A percentile compares a stretch with the other conserved stretches of the same genome.
phyloP scores from a whole-genome alignment of 1,284 basidiomycete genomes.

The Ganoderma sinense region DNA sequence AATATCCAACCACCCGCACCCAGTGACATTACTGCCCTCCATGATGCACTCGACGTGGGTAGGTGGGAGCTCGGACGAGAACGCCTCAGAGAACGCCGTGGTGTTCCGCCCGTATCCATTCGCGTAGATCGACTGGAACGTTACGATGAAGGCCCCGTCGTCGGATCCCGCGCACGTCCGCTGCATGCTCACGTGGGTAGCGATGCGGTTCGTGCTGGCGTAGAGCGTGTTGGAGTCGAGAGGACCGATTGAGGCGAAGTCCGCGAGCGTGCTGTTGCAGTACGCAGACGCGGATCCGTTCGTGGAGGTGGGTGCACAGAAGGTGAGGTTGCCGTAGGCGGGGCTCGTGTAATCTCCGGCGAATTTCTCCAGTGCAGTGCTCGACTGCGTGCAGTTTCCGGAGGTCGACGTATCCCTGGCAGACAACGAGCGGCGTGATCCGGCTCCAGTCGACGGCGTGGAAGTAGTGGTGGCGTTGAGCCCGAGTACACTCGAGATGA shows the following conservation, averaged over 20 bases:
- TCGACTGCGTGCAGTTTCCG: background rate
- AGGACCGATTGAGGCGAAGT: conserved; percentile 38
- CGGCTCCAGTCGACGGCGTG: conserved; percentile 14
- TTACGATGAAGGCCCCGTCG: conserved; percentile 26
- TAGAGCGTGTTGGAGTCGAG: conserved; percentile 23
- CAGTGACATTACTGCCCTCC: background rate
- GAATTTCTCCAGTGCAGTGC: conserved; percentile 27
- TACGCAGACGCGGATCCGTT: conserved; percentile 26
- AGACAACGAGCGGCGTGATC: background rate
- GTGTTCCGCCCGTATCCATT: conserved; percentile 37
- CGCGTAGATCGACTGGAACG: conserved; percentile 33
- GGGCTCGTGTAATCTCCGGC: conserved; percentile 44
- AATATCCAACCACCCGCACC: background rate
- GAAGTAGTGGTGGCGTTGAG: conserved; percentile 32
- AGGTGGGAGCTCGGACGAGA: conserved; percentile 33
- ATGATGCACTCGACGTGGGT: conserved; percentile 31
- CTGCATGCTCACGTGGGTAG: conserved; percentile 30
- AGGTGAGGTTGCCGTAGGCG: conserved; percentile 45
- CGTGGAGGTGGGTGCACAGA: conserved; percentile 40
- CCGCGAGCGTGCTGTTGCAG: conserved; percentile 33
- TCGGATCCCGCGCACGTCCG: conserved; percentile 14
- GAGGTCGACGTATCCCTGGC: background rate
- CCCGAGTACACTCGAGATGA: conserved; percentile 27
- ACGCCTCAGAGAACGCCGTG: conserved; percentile 35
- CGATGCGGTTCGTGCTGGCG: conserved; percentile 14